Conservation (phyloP, 495 filamentous ascomycete genomes). For the Durotheca rogersii region DNA sequence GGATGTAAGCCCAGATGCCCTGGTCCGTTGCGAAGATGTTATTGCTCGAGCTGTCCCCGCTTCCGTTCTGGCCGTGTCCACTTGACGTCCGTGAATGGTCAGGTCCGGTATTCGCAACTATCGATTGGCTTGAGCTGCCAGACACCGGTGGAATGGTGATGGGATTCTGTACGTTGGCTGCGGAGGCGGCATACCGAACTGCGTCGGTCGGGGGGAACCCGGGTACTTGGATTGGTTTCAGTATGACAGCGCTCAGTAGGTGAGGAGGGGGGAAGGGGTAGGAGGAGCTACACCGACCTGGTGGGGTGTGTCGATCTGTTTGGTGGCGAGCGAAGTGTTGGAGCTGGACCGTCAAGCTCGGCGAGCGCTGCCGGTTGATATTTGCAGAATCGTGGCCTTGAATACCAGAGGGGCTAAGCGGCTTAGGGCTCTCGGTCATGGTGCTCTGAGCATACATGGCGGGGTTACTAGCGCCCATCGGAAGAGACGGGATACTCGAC, state of each 20-base stretch:
- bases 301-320: constrained; percentile 43
- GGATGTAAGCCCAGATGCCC: constrained; percentile 51
- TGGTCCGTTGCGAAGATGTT: constrained; percentile 49
- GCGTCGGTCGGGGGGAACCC: constrained; percentile 52
- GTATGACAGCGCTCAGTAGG: constrained; percentile 19
- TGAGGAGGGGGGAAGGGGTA: constrained; percentile 40
- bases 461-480: constrained; percentile 48
- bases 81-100: constrained; percentile 31
- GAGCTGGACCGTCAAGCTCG: constrained; percentile 64
- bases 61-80: constrained; percentile 28
- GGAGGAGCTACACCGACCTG: constrained; percentile 39
- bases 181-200: constrained; percentile 46
- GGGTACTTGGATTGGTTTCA: constrained; percentile 35
- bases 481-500: constrained; percentile 50
- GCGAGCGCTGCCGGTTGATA: constrained; percentile 64
- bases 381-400: constrained; percentile 55
- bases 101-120: constrained; percentile 7
- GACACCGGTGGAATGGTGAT: constrained; percentile 20
- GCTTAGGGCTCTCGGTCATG: constrained; percentile 86
- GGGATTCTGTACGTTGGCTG: constrained; percentile 33
- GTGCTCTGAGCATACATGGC: constrained; percentile 68
- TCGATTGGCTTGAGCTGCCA: constrained; percentile 27
- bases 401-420: constrained; percentile 72
- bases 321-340: constrained; percentile 60
- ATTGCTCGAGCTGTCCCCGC: constrained; percentile 42